phyloP scores from a whole-genome alignment of 208 protist species.

The Crithidia expoeki region DNA sequence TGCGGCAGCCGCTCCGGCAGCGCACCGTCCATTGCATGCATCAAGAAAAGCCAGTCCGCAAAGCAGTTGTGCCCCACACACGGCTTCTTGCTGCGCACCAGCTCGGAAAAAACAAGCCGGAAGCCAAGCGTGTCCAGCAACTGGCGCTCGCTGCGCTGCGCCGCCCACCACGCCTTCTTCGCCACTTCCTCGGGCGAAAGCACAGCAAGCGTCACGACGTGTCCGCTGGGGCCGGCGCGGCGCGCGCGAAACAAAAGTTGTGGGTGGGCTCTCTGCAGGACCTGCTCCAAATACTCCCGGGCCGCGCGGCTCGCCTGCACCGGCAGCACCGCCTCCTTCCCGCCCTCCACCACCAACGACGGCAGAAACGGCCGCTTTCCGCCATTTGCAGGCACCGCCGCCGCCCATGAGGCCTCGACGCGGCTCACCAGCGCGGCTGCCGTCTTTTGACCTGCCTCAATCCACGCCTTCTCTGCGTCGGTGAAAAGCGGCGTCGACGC shows the following conservation, averaged over 20 bases:
- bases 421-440: conserved; percentile 41
- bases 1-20: conserved; percentile 47
- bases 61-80: conserved; percentile 86
- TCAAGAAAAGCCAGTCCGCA: conserved; percentile 77
- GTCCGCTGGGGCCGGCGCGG: conserved; percentile 38
- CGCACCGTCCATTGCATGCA: conserved; percentile 44
- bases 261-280: conserved; percentile 27
- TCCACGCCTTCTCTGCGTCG: conserved; percentile 57
- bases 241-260: conserved; percentile 47
- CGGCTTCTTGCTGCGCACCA: conserved; percentile 66
- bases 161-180: conserved; percentile 26
- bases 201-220: conserved; percentile 38
- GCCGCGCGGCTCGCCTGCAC: conserved; percentile 45
- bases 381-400: background rate
- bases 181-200: conserved; percentile 43
- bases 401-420: conserved; percentile 26
- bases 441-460: conserved; percentile 31
- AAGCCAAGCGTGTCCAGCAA: conserved; percentile 67
- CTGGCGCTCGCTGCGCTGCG: conserved; percentile 30
- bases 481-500: conserved; percentile 33
- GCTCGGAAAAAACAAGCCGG: conserved; percentile 63
- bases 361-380: conserved; percentile 23
- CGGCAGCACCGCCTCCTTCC: conserved; percentile 48
- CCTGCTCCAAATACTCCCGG: conserved; percentile 42
- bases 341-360: conserved; percentile 25